Base-by-base conservation (phyloP, 352 stramenopile genomes). In the Phytophthora citrophthora region DNA sequence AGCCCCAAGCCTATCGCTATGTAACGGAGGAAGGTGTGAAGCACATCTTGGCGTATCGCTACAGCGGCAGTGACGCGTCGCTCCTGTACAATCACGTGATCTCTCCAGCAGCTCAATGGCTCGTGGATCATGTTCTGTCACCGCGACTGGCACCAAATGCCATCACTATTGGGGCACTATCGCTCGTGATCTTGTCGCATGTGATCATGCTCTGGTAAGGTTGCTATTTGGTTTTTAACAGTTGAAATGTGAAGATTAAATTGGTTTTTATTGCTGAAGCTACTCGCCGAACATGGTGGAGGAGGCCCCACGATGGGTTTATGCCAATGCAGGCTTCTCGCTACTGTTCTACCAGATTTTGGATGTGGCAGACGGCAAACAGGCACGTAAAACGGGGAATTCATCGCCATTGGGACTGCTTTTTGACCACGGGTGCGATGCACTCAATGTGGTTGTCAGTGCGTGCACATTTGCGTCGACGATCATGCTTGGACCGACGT, bases 201-300 rank as follows among this genome's bases (percentile, higher is more conserved):
- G 34, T 83, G n/a, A 81, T 85, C 57, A 89, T 94, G 79, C 68
- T 93, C 23, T 93, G 76, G 77, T 90, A 63, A 51, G 59, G 45
- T 2, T 15, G n/a, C 15, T 27, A 10, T n/a, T 1, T 16, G 10
- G n/a, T 23, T 39, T 24, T 52, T 32, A 16, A 31, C 50, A 11
- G 29, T 13, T 3, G 38, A 29, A 24, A 1, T 51, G 4, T 29
- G 12, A 24, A 27, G 11, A 51, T 41, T 63, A 53, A 63, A 18
- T 88, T 77, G 51, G 81, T 91, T 77, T 70, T 55, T 6, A 40
- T 49, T 24, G 29, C 51, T 48, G 12, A 18, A 84, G 68, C 61
- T 86, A 81, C 64, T 95, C 84, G 72, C 83, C 76, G 66, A 98
- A 81, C 74, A 98, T 94, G 74, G 73, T 81, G 31, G 85, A 90